These are phyloP conservation scores for Nemania abortiva DNA, from an alignment of 2,329 filamentous ascomycete species.

Conservation along the genomic window DNA sequence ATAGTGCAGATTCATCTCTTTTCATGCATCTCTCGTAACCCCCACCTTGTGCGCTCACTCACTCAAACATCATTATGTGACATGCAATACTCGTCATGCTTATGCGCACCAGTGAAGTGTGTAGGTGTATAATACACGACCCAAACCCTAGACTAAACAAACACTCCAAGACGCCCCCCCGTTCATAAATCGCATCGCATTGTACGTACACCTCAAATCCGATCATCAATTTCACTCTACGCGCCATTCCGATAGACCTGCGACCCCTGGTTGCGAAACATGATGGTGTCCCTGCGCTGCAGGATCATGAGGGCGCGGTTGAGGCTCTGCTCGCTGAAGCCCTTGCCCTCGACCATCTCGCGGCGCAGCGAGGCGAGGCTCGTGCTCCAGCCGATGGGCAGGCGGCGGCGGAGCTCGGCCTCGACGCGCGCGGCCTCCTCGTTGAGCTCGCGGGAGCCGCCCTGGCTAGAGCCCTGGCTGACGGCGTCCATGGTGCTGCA, in stretches of 20 bases:
- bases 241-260: slow-evolving; percentile 79
- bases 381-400: slow-evolving; percentile 96
- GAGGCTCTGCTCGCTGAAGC: slow-evolving; percentile 87
- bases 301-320: slow-evolving; percentile 87
- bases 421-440: slow-evolving; percentile 90
- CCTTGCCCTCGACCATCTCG: slow-evolving; percentile 92
- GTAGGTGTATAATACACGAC: slow-evolving; percentile 23
- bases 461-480: slow-evolving; percentile 85
- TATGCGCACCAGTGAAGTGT: slow-evolving; percentile 11
- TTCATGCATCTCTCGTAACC: slow-evolving; percentile 7
- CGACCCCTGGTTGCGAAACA: slow-evolving; percentile 80
- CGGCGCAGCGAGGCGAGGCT: slow-evolving; percentile 85
- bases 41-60: slow-evolving; percentile 5
- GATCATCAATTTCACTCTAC: slow-evolving; percentile 50
- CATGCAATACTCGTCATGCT: slow-evolving; percentile 23
- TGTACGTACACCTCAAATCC: neutral
- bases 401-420: slow-evolving; percentile 84
- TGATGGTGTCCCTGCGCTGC: slow-evolving; percentile 87
- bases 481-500: slow-evolving; percentile 98
- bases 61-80: slow-evolving; percentile 10
- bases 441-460: slow-evolving; percentile 88
- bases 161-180: slow-evolving; percentile 23
- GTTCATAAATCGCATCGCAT: slow-evolving; percentile 22
- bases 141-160: slow-evolving; percentile 39
- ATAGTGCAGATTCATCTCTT: neutral